phyloP scores from a whole-genome alignment of 805 yeast species.

The Kodamaea laetipori region DNA sequence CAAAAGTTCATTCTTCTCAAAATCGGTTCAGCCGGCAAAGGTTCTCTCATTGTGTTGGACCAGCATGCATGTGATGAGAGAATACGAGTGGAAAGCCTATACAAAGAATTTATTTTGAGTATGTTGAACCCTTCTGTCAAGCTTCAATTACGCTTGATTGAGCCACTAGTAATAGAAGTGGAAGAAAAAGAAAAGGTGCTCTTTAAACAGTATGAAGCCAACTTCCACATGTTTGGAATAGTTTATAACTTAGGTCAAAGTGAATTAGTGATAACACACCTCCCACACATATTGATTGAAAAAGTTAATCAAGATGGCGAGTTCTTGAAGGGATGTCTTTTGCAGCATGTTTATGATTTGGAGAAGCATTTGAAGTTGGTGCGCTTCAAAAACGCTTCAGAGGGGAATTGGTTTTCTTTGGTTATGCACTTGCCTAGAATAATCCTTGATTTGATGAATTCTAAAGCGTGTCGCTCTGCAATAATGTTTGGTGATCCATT shows the following conservation, averaged over 20 bases:
- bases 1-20: conserved; percentile 58
- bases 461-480: conserved; percentile 69
- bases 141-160: conserved; percentile 12
- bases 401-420: conserved; percentile 24
- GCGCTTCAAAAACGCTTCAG: conserved; percentile 2
- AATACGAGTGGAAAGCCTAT: conserved; percentile 54
- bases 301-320: conserved; percentile 29
- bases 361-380: conserved; percentile 28
- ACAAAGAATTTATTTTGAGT: conserved; percentile 37
- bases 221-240: conserved; percentile 24
- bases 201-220: conserved; percentile 16
- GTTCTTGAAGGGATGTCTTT: conserved; percentile 38
- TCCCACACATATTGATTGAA: conserved; percentile 46
- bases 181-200: conserved; percentile 28
- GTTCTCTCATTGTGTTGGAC: conserved; percentile 53
- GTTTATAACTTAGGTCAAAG: conserved; percentile 10
- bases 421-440: conserved; percentile 48
- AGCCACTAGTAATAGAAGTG: conserved; percentile 21
- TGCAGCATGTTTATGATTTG: conserved; percentile 50
- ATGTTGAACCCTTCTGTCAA: conserved; percentile 21
- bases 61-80: conserved; percentile 90
- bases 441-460: conserved; percentile 51
- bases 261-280: conserved; percentile 34
- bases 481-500: conserved; percentile 70
- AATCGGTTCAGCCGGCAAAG: conserved; percentile 1